Percentiles rank a stretch among this genome's conserved stretches.
These are phyloP conservation scores for Strobilomyces confusus DNA, from an alignment of 768 basidiomycete genomes.

Conservation along the genomic window DNA sequence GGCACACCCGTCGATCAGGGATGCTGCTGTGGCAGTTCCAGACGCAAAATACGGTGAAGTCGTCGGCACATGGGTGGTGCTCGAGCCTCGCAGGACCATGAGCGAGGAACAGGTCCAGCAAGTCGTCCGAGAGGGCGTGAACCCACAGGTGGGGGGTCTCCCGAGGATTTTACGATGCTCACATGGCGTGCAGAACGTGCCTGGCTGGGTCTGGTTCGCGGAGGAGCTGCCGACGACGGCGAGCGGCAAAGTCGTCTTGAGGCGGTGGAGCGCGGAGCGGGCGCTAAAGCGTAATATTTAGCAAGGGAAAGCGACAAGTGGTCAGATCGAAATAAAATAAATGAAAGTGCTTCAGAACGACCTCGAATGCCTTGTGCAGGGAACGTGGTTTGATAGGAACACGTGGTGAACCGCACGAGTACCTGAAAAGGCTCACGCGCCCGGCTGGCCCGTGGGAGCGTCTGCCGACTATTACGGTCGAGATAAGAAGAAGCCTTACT, in stretches of 20 bases:
- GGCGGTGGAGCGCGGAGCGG: too few relatives aligned
- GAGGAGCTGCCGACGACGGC: constrained; percentile 77
- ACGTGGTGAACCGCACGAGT: too few relatives aligned
- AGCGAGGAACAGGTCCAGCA: constrained; percentile 51
- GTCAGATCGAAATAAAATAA: too few relatives aligned
- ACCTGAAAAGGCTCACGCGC: too few relatives aligned
- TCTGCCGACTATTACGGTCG: too few relatives aligned
- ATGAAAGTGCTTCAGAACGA: too few relatives aligned
- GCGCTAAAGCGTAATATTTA: too few relatives aligned
- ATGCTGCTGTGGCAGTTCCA: constrained; percentile 72
- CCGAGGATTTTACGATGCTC: neutral
- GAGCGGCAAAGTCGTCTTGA: constrained; percentile 83
- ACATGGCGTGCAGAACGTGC: constrained; percentile 54
- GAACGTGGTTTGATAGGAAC: too few relatives aligned
- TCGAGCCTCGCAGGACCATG: constrained; percentile 35
- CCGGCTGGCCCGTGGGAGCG: too few relatives aligned
- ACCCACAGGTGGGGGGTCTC: constrained; percentile 60
- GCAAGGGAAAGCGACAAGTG: too few relatives aligned
- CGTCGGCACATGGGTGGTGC: constrained; percentile 75
- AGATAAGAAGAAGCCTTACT: too few relatives aligned
- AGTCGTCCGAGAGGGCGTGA: constrained; percentile 58
- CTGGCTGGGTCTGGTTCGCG: constrained; percentile 78
- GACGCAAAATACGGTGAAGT: constrained; percentile 70
- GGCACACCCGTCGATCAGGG: constrained; percentile 52
- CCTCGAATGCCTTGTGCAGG: too few relatives aligned